Evolutionary conservation across 345 rosid genomes (phyloP).

Genomic region (Lepidium sativum): DNA sequence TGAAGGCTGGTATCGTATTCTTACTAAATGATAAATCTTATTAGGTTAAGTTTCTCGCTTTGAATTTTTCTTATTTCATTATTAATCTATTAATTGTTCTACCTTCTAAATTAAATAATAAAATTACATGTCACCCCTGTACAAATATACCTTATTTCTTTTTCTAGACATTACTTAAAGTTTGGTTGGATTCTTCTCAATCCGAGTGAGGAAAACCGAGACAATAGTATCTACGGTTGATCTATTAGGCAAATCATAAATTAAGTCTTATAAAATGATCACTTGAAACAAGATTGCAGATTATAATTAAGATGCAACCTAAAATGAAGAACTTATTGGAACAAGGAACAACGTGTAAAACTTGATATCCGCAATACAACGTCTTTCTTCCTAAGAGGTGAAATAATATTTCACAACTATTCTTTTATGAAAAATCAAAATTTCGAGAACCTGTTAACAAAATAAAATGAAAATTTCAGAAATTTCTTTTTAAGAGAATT

Average conservation of each 20-base stretch:
- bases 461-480: too few relatives aligned
- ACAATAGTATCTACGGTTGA: neutral
- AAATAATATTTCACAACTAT: too few relatives aligned
- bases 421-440: too few relatives aligned
- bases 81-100: neutral
- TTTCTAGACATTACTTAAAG: neutral
- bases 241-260: neutral
- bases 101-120: neutral
- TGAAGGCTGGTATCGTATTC: slow-evolving; percentile 20
- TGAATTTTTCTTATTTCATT: neutral
- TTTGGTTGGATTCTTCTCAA: neutral
- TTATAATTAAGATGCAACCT: too few relatives aligned
- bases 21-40: slow-evolving; percentile 1
- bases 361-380: too few relatives aligned
- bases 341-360: too few relatives aligned
- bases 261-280: too few relatives aligned
- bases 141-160: neutral
- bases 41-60: neutral
- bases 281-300: too few relatives aligned
- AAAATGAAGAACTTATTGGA: too few relatives aligned
- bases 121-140: neutral
- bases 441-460: too few relatives aligned
- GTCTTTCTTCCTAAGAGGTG: too few relatives aligned
- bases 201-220: neutral
- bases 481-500: too few relatives aligned